Evolutionary conservation across 352 stramenopile species (phyloP), one percentile per base, ranked within the genome.

Genomic region (Phytopythium delawarense): DNA sequence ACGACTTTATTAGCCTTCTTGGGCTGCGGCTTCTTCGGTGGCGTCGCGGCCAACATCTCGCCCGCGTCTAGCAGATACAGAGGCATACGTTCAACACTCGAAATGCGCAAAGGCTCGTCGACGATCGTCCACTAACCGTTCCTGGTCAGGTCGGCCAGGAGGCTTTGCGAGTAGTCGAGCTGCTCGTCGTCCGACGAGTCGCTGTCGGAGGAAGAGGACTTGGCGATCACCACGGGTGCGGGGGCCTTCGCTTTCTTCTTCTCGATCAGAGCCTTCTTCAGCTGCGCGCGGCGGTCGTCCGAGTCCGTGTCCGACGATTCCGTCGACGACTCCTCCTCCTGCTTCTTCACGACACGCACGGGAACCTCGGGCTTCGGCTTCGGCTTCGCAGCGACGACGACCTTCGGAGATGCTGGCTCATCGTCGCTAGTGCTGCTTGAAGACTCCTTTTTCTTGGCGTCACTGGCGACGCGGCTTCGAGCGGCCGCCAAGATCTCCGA

Each of bases 91-190:
- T 61, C 35, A 50, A 56, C n/a, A 53, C 18, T 37, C 30, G 34
- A 48, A 46, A 34, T 21, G 44, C 51, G 51, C 34, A 18, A 40
- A 65, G 42, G 60, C 58, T 58, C 62, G 65, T 71, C 49, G 37
- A 39, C 8, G 12, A 18, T 6, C n/a, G 37, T 56, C 63, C 49
- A 76, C 79, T 74, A 75, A 88, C 80, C 79, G 28, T 75, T 71
- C 51, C 84, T 84, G 32, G 76, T 88, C 70, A 92, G 71, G 48
- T 91, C 79, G 37, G 83, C 83, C 40, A 92, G 65, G 8, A 92
- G 70, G 66, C 77, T 87, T 64, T 92, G 79, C 42, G 79, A 91
- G 65, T 92, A 92, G 67, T 89, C 77, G 21, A 87, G 55, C 40
- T 79, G 69, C 61, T 92, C 83, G 37, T 91, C 82, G 48, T 89